Base-by-base conservation (phyloP, 1,139 yeast species). In the Blastobotrys arbuscula region DNA sequence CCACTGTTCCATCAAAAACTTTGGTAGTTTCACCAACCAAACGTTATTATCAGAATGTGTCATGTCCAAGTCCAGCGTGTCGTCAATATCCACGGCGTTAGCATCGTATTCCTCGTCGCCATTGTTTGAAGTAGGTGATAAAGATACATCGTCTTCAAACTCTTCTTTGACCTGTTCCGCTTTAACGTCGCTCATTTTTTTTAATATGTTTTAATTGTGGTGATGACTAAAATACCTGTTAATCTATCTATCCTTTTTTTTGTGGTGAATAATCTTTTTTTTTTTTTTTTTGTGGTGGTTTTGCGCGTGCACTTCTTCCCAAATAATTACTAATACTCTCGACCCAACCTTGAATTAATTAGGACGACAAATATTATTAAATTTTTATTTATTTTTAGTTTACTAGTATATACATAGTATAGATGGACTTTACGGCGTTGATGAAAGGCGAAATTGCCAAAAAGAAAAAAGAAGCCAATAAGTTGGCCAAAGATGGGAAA, bases 11-110 rank as follows among this genome's bases (percentile, higher is more conserved):
- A 95, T 85, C 53, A 92, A 72, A 61, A 88, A 89, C 60, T 86
- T 80, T 3, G 98, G 97, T 58, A 92, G 71, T 59, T 95, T 80
- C 24, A 92, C 96, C 26, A 92, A 72, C 98, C 98, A 92, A 39
- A 92, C 83, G 59, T 88, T 88, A 44, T 67, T 62, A 39, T 55
- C 64, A 35, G 65, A 63, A 23, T 59, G 57, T 18, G 67, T 48
- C 40, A 70, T 61, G 50, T 71, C 74, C 24, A 71, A 64, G 50
- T 71, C 75, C n/a, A 68, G 59, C 21, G 70, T 56, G 53, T 70
- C 74, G 44, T 71, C 74, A 49, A 64, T 66, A 23, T 60, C 59
- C 44, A 68, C 73, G 28, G 65, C 69, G 42, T 63, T 70, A 31
- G 59, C 47, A n/a, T 9, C 42, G 8, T 15, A 4, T 26, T 9